These are phyloP conservation scores for Zea luxurians DNA, from an alignment of 176 grass and related monocot species.

Conservation along the genomic window DNA sequence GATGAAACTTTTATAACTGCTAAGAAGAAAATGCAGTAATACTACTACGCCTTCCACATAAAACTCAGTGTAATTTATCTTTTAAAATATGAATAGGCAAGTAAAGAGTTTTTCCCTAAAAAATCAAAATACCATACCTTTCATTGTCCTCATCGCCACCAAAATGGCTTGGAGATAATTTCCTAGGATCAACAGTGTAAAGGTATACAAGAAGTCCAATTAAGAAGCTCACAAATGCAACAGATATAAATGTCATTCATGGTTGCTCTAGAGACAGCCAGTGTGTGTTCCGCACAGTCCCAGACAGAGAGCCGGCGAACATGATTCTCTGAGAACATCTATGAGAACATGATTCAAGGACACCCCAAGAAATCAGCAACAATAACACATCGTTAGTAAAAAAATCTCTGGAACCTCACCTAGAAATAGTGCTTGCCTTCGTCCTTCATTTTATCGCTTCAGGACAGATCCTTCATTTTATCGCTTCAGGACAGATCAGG, in stretches of 20 bases:
- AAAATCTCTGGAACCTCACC: too few relatives aligned
- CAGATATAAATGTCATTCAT: constrained; percentile 75
- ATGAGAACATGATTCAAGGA: too few relatives aligned
- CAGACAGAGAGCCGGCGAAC: too few relatives aligned
- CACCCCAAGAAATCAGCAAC: too few relatives aligned
- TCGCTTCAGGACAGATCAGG: too few relatives aligned
- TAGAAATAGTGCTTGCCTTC: too few relatives aligned
- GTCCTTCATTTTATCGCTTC: too few relatives aligned
- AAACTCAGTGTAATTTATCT: not conserved
- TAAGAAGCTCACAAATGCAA: constrained; percentile 77
- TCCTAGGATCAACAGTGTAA: constrained; percentile 85
- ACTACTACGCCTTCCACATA: not conserved
- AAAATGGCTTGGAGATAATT: constrained; percentile 32
- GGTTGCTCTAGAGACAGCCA: too few relatives aligned
- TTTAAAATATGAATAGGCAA: not conserved
- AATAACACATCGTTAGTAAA: too few relatives aligned
- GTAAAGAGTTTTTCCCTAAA: not conserved
- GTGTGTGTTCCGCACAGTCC: too few relatives aligned
- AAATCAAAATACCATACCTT: constrained; percentile 55
- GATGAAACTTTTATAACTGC: not conserved
- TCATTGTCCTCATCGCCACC: constrained; percentile 49
- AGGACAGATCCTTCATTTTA: too few relatives aligned
- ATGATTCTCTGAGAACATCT: too few relatives aligned
- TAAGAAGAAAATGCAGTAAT: not conserved
- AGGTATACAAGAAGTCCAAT: constrained; percentile 82